Evolutionary conservation across 2,329 filamentous ascomycete genomes (phyloP).

Genomic region (Teratosphaeria viscida): DNA sequence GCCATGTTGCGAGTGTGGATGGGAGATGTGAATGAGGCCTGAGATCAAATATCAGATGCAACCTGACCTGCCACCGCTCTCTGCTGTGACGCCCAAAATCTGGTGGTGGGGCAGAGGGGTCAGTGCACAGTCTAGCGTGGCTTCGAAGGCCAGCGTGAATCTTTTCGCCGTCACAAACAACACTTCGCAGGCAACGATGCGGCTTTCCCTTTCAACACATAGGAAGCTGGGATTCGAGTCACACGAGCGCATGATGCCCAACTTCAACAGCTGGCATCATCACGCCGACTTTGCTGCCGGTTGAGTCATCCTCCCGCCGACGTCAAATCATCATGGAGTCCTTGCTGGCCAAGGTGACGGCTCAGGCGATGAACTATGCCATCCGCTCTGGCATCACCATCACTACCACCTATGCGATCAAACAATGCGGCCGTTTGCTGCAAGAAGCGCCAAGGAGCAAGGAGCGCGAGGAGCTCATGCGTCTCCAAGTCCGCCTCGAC

Average conservation of each 20-base stretch:
- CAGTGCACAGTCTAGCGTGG: background rate
- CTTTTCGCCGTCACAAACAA: background rate
- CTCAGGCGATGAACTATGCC: constrained; percentile 85
- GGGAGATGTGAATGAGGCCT: background rate
- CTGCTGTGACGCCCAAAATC: background rate
- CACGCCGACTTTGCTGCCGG: background rate
- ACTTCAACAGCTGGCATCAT: background rate
- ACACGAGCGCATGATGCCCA: background rate
- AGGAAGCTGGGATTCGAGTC: background rate
- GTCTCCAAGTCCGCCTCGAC: constrained; percentile 63
- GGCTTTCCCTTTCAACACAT: background rate
- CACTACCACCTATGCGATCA: constrained; percentile 75
- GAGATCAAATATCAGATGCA: background rate
- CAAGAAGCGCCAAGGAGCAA: constrained; percentile 62
- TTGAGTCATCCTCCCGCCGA: background rate
- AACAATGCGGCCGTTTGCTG: constrained; percentile 67
- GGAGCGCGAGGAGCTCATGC: constrained; percentile 59
- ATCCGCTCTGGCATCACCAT: constrained; percentile 78
- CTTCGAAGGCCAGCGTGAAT: background rate
- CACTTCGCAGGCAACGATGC: background rate
- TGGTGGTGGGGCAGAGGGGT: background rate
- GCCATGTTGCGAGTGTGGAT: background rate
- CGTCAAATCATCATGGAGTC: constrained; percentile 52
- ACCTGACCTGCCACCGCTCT: background rate
- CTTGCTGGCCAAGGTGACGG: constrained; percentile 54